phyloP scores from a whole-genome alignment of 2,329 filamentous ascomycete species.

The Tolypocladium guangdongense region DNA sequence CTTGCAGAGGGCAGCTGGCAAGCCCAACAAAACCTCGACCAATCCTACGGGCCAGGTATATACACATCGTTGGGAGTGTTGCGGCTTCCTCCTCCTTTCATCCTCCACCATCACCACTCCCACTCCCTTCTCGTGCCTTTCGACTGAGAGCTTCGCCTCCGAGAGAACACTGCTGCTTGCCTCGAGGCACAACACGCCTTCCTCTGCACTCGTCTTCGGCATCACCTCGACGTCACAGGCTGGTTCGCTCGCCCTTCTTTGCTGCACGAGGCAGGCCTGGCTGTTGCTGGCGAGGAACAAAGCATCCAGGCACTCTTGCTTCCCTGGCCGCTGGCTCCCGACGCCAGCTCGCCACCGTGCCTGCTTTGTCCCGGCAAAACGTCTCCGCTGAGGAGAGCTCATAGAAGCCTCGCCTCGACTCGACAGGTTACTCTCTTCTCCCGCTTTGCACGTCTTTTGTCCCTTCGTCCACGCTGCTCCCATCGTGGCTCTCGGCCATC shows the following conservation, averaged over 20 bases:
- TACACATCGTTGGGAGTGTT: neutral
- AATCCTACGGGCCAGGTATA: neutral
- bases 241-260: neutral
- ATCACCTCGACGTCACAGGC: neutral
- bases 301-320: neutral
- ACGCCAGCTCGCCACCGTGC: neutral
- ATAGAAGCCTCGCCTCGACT: neutral
- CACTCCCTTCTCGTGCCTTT: neutral
- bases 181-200: neutral
- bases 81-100: neutral
- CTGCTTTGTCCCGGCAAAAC: neutral
- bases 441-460: constrained; percentile 3
- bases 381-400: neutral
- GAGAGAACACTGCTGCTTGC: neutral
- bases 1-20: neutral
- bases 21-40: neutral
- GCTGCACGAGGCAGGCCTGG: neutral
- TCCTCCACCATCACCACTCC: neutral
- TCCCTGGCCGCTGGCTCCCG: neutral
- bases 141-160: neutral
- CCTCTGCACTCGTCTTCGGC: neutral
- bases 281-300: neutral
- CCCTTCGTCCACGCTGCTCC: constrained; percentile 3
- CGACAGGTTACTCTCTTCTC: neutral
- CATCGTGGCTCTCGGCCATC: constrained; percentile 5